These are phyloP conservation scores for Naganishia sp. DNA, from an alignment of 1,284 basidiomycete genomes.

Conservation along the genomic window DNA sequence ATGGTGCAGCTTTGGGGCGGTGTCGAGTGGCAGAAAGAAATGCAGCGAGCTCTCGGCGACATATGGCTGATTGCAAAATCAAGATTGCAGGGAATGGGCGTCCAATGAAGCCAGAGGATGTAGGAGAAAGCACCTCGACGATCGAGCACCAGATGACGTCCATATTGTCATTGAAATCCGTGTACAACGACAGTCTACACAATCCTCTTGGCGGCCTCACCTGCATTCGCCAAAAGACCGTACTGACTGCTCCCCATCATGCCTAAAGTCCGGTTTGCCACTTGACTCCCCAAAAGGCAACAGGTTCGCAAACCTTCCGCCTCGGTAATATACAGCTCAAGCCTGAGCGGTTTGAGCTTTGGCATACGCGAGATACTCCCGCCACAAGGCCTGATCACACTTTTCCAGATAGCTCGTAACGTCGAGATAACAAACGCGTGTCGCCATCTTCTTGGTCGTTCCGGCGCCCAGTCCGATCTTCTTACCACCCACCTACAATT, in stretches of 20 bases:
- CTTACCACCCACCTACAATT: constrained; percentile 57
- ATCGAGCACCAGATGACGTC: not conserved
- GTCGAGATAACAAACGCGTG: constrained; percentile 78
- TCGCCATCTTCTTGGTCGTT: constrained; percentile 72
- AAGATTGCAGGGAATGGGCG: constrained; percentile 52
- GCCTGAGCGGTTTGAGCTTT: constrained; percentile 1
- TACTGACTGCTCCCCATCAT: not conserved
- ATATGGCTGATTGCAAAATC: constrained; percentile 73
- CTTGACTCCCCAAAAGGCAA: not conserved
- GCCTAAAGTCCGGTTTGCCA: too few species aligned
- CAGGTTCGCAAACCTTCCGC: not conserved
- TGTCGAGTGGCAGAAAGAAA: constrained; percentile 63
- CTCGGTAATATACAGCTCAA: not conserved
- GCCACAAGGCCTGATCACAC: constrained; percentile 80
- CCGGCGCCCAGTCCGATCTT: constrained; percentile 55
- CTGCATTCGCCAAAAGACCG: not conserved
- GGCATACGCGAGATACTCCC: constrained; percentile 54
- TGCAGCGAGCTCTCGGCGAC: constrained; percentile 70
- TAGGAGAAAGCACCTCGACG: not conserved
- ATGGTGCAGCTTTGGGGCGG: constrained; percentile 37
- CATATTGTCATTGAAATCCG: not conserved
- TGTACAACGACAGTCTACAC: not conserved
- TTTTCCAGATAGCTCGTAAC: constrained; percentile 81
- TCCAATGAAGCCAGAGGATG: constrained; percentile 35
- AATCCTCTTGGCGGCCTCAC: too few species aligned